These are phyloP conservation scores for Trichosporon faecale DNA, from an alignment of 1,284 basidiomycete genomes.

Conservation along the genomic window DNA sequence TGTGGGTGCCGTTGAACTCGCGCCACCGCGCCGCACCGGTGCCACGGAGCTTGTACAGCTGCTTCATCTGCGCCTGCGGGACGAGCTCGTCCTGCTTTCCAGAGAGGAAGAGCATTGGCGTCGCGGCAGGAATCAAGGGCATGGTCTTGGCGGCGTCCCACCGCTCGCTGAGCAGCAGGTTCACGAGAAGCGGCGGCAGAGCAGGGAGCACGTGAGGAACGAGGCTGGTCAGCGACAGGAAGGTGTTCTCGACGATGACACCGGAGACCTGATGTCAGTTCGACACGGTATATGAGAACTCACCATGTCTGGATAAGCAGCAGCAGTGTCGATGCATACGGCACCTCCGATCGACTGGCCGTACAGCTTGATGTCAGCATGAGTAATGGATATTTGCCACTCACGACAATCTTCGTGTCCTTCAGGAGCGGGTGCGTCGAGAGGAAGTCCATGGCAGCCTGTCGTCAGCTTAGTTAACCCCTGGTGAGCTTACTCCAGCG, in stretches of 20 bases:
- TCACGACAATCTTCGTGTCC: constrained; percentile 55
- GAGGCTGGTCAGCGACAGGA: constrained; percentile 72
- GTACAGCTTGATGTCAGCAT: constrained; percentile 57
- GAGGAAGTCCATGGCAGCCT: constrained; percentile 70
- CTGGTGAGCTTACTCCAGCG: constrained; percentile 61
- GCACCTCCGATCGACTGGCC: constrained; percentile 98
- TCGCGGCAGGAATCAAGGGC: constrained; percentile 63
- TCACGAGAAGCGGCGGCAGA: constrained; percentile 59
- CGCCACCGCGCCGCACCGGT: constrained; percentile 57
- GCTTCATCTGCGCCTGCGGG: constrained; percentile 77
- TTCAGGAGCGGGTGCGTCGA: constrained; percentile 65
- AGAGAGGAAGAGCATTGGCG: constrained; percentile 80
- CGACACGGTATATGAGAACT: constrained; percentile 13
- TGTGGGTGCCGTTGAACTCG: constrained; percentile 69
- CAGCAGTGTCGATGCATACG: constrained; percentile 82
- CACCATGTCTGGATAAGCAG: constrained; percentile 69
- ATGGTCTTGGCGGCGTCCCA: constrained; percentile 81
- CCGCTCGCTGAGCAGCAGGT: constrained; percentile 57
- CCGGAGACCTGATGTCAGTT: constrained; percentile 57
- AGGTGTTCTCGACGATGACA: constrained; percentile 87
- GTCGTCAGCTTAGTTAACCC: constrained; percentile 15
- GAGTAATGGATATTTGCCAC: not conserved
- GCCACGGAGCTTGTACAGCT: constrained; percentile 62
- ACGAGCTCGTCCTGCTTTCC: constrained; percentile 80
- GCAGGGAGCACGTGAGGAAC: constrained; percentile 78